These are phyloP conservation scores for Thraustochytrium striatum DNA, from an alignment of 352 stramenopile genomes.

Conservation along the genomic window DNA sequence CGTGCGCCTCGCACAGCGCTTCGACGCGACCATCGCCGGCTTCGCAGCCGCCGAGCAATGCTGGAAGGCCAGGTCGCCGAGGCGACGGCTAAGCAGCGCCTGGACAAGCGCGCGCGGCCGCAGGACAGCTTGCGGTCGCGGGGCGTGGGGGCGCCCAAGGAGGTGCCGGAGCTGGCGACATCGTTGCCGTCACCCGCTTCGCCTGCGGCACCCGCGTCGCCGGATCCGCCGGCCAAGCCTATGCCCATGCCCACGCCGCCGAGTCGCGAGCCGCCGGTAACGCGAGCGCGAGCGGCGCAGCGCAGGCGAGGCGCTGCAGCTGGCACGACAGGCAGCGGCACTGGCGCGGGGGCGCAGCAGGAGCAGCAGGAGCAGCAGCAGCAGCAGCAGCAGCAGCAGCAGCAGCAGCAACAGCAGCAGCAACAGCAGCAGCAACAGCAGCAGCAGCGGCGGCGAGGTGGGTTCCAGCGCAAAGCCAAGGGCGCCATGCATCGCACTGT, in stretches of 20 bases:
- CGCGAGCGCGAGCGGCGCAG: background rate
- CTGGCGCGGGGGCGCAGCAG: background rate
- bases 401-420: background rate
- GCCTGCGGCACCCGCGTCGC: background rate
- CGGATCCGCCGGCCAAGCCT: background rate
- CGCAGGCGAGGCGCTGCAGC: too few relatives aligned
- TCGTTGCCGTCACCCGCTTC: background rate
- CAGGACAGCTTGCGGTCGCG: background rate
- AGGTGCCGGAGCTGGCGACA: background rate
- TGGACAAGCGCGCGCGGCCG: background rate
- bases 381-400: background rate
- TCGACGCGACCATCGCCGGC: too few relatives aligned
- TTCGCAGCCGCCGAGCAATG: background rate
- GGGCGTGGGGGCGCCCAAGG: background rate
- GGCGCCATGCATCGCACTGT: too few relatives aligned
- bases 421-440: background rate
- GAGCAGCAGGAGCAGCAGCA: background rate
- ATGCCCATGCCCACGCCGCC: background rate
- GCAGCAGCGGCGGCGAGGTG: too few relatives aligned
- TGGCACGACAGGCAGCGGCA: too few relatives aligned
- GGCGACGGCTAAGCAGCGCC: background rate
- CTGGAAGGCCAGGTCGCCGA: background rate
- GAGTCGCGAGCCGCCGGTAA: background rate
- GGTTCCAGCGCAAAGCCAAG: too few relatives aligned
- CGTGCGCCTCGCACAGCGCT: too few relatives aligned